Evolutionary conservation across 2,329 filamentous ascomycete genomes (phyloP), one percentile per base, ranked within the genome.

Genomic region (Knoxdaviesia capensis): DNA sequence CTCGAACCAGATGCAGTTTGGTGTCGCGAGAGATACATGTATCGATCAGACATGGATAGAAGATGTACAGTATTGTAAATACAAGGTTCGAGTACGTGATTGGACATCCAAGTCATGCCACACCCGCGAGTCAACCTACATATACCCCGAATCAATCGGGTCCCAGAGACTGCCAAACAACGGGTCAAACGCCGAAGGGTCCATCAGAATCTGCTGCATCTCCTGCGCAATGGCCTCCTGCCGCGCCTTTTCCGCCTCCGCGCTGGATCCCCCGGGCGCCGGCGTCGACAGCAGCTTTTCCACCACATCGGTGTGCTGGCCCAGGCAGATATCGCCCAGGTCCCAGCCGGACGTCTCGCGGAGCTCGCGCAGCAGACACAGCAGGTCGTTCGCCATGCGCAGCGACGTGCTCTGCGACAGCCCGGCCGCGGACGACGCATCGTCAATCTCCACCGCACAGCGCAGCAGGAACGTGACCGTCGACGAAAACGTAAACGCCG

Each of bases 391-490:
- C 1, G 65, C 63, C 42, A 67, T 57, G n/a, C 53, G 52, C 7
- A 69, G 51, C 0, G 63, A 62, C 6, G 48, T 51, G 39, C 58
- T 60, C 35, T 59, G 54, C 3, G 54, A 53, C 1, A 64, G 53
- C 0, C 54, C 54, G 0, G 48, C 47, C 0, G 55, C 50, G 1
- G 55, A 56, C 7, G 42, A 38, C 6, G 44, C 41, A 7, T 56
- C 60, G 43, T 61, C 61, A 3, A 59, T 59, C 43, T 66, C 60
- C 2, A 71, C 50, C 0, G 62, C 65, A 43, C 62, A 65, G 2
- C 68, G 58, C 6, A 71, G 51, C 31, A 71, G 51, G 35, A 70
- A 69, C 36, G 62, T 68, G 9, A 64, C 60, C 0, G 68, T 64
- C 1, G 64, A 62, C 0, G 65, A 59, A n/a, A 68, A 59, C 1